These are phyloP conservation scores for Phytophthora cryptogea DNA, from an alignment of 352 stramenopile genomes.

Conservation along the genomic window DNA sequence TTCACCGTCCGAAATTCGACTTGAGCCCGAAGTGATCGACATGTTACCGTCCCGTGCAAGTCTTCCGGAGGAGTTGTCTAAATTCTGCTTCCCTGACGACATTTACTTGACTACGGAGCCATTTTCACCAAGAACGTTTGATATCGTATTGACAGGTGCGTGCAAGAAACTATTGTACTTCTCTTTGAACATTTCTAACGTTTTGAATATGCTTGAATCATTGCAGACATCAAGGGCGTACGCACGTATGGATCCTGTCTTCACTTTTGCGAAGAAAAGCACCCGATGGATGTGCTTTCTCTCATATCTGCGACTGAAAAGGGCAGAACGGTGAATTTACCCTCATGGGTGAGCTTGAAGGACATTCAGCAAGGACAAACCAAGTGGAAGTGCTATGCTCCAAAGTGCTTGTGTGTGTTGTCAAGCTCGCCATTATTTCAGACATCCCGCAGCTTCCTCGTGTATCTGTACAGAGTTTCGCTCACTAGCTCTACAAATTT, in stretches of 20 bases:
- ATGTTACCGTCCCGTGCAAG: conserved; percentile 43
- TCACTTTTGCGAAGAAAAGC: conserved; percentile 66
- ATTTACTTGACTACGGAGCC: conserved; percentile 50
- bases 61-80: conserved; percentile 69
- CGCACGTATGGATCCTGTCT: conserved; percentile 64
- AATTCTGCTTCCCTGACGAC: conserved; percentile 74
- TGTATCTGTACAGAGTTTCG: conserved; percentile 55
- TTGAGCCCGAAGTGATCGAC: conserved; percentile 64
- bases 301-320: conserved; percentile 55
- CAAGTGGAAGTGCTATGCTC: conserved; percentile 59
- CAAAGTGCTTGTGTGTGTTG: conserved; percentile 69
- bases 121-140: conserved; percentile 51
- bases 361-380: conserved; percentile 68
- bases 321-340: conserved; percentile 49
- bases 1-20: conserved; percentile 46
- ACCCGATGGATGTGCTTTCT: conserved; percentile 63
- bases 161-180: neutral
- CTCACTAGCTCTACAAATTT: conserved; percentile 26
- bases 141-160: conserved; percentile 74
- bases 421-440: conserved; percentile 62
- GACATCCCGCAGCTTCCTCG: conserved; percentile 51
- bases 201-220: neutral
- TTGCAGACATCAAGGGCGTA: conserved; percentile 57
- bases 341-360: conserved; percentile 70
- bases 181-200: neutral